Percentiles rank a stretch among this genome's conserved stretches.
Evolutionary conservation across 768 basidiomycete species (phyloP).

Genomic region (Terana coerulea): DNA sequence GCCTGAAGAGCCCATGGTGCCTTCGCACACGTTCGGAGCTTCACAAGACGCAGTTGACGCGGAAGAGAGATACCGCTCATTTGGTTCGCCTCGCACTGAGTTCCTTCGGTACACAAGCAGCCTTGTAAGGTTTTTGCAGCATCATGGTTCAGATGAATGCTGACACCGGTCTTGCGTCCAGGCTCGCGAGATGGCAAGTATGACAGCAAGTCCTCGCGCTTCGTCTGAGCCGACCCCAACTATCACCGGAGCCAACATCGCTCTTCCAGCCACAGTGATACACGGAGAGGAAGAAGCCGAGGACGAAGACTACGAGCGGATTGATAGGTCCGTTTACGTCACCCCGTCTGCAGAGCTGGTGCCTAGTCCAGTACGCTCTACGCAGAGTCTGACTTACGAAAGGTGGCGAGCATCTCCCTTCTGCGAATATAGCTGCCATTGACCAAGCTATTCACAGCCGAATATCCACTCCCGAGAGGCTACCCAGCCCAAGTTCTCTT

Average conservation of each 20-base stretch:
- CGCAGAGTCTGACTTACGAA: not conserved
- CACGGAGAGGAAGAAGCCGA: not conserved
- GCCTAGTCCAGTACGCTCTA: not conserved
- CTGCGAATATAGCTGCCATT: not conserved
- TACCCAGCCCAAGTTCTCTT: constrained; percentile 1
- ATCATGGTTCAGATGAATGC: no score
- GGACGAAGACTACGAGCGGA: not conserved
- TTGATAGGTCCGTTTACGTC: not conserved
- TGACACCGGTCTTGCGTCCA: no score
- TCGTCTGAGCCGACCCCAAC: constrained; percentile 3
- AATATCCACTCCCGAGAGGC: not conserved
- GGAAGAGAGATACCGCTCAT: no score
- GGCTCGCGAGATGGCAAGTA: no score
- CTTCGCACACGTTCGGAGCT: no score
- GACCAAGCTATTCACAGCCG: not conserved
- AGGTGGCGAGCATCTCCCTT: not conserved
- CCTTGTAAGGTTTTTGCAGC: no score
- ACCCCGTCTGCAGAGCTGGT: not conserved
- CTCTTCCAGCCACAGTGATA: not conserved
- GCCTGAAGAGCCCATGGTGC: no score
- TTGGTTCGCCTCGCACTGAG: no score
- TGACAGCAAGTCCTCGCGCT: not conserved
- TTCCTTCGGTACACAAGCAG: no score
- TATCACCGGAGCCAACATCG: not conserved
- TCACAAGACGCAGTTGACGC: no score